phyloP scores from a whole-genome alignment of 176 grass and related monocot species.

The Paspalum notatum region DNA sequence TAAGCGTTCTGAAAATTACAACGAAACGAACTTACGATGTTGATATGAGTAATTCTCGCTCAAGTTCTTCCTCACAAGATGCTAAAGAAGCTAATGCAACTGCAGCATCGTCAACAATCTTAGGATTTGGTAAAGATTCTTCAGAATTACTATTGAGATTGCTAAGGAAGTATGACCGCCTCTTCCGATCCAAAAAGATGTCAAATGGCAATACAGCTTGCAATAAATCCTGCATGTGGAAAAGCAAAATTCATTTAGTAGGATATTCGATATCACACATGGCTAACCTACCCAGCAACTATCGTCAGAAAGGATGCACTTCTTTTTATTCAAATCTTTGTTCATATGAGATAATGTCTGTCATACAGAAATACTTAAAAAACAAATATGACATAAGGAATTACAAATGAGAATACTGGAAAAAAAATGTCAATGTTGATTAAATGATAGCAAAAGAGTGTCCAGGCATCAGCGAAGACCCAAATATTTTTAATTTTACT shows the following conservation, averaged over 20 bases:
- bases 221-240: slow-evolving; percentile 72
- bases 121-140: slow-evolving; percentile 58
- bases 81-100: slow-evolving; percentile 88
- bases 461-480: slow-evolving; percentile 18
- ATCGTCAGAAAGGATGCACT: slow-evolving; percentile 18
- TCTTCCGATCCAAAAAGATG: slow-evolving; percentile 86
- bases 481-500: slow-evolving; percentile 38
- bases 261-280: slow-evolving; percentile 23
- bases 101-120: slow-evolving; percentile 69
- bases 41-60: slow-evolving; percentile 90
- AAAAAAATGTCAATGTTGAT: slow-evolving; percentile 34
- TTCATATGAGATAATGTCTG: background rate
- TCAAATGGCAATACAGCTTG: slow-evolving; percentile 97
- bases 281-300: background rate
- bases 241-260: slow-evolving; percentile 19
- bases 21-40: slow-evolving; percentile 73
- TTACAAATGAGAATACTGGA: slow-evolving; percentile 10
- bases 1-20: slow-evolving; percentile 22
- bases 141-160: slow-evolving; percentile 79
- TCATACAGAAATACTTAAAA: background rate
- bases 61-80: slow-evolving; percentile 95
- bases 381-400: slow-evolving; percentile 8
- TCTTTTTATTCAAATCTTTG: slow-evolving; percentile 35
- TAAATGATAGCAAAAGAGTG: slow-evolving; percentile 33
- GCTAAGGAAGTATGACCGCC: slow-evolving; percentile 85